Evolutionary conservation across 176 grass and related monocot species (phyloP).

Genomic region (Olyra latifolia): DNA sequence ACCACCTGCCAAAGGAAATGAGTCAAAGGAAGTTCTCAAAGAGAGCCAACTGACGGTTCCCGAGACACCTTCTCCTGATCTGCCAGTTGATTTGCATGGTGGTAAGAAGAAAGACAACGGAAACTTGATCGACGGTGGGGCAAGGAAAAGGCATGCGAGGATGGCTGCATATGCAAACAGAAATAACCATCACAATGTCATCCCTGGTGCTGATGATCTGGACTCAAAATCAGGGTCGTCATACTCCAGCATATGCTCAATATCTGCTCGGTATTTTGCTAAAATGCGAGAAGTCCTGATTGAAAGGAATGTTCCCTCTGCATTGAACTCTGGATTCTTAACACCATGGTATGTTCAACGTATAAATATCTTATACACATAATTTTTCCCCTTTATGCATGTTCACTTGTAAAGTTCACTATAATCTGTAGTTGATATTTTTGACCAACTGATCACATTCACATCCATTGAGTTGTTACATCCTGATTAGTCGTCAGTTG

Average conservation of each 20-base stretch:
- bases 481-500: background rate
- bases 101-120: slow-evolving; percentile 90
- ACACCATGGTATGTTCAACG: slow-evolving; percentile 76
- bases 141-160: slow-evolving; percentile 88
- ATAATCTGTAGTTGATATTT: background rate
- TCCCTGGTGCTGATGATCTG: slow-evolving; percentile 60
- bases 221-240: slow-evolving; percentile 69
- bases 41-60: slow-evolving; percentile 94
- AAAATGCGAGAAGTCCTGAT: slow-evolving; percentile 92
- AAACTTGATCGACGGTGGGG: slow-evolving; percentile 58
- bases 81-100: slow-evolving; percentile 61
- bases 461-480: background rate
- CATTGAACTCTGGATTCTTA: slow-evolving; percentile 90
- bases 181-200: slow-evolving; percentile 56
- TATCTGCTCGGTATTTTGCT: slow-evolving; percentile 85
- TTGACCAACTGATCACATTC: background rate
- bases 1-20: slow-evolving; percentile 70
- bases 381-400: slow-evolving; percentile 8
- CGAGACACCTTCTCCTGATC: slow-evolving; percentile 97
- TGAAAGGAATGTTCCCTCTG: slow-evolving; percentile 86
- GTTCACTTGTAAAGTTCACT: slow-evolving; percentile 24
- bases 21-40: slow-evolving; percentile 65
- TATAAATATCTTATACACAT: background rate
- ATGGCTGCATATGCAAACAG: slow-evolving; percentile 56
- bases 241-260: slow-evolving; percentile 78